Base-by-base conservation (phyloP, 2,329 filamentous ascomycete genomes). In the Lasiodiplodia sp. region DNA sequence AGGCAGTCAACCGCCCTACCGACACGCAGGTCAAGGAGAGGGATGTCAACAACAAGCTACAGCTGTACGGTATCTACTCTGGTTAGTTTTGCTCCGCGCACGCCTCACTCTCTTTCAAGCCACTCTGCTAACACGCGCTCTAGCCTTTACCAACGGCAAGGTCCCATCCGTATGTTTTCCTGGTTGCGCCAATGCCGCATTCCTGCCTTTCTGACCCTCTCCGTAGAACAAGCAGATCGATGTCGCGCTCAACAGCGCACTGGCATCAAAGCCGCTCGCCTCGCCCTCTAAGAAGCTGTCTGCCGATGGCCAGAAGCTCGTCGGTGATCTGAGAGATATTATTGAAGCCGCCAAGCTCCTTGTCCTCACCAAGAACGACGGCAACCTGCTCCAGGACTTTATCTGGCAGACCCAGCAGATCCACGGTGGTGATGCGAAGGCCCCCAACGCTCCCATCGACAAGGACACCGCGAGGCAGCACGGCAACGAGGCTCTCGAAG, bases 371-470 rank as follows among this genome's bases (percentile, higher is more conserved):
- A 99, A 98, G 87, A 99, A 99, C 78, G 88, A 97, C 69, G 96
- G 94, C 77, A 94, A 99, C 76, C 83, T 98, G 69, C 84, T 99
- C 23, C 96, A 99, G 78, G 94, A 99, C 76, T 98, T 99, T 81
- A 93, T 98, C 81, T 99, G 92, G 91, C 92, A 97, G 78, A 94
- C 94, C 0, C 89, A 93, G 77, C 87, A 92, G 57, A 90, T 96
- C 71, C 88, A 89, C 66, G 83, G 87, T 68, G 90, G 86, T 74
- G 84, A 87, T 64, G 85, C 92, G 31, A 79, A 82, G 69, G 80
- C 85, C 1, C 92, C 93, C 3, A 84, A 86, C 68, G 87, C 88
- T 1, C 91, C 93, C 0, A 74, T 97, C 58, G 87, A 89, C 77
- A 96, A 93, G 83, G 90, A 92, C 0, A 87, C 87, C 2, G 92